These are phyloP conservation scores for Tuber magnatum DNA, from an alignment of 495 filamentous ascomycete species.

Conservation along the genomic window DNA sequence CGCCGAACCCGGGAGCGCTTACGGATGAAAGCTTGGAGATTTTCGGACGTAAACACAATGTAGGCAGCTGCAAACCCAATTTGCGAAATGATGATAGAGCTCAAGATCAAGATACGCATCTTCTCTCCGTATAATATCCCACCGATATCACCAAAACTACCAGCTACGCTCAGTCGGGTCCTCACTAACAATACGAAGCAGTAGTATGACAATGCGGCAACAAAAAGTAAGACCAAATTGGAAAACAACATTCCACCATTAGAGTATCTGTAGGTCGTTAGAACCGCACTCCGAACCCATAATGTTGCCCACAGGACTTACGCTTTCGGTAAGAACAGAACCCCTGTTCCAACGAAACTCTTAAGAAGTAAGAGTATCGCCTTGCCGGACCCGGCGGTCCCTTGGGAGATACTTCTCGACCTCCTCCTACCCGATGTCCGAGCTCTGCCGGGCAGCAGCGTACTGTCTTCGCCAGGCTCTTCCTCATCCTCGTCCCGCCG, in stretches of 20 bases:
- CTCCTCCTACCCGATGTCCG: constrained; percentile 61
- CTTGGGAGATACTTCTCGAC: constrained; percentile 46
- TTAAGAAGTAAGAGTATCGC: constrained; percentile 82
- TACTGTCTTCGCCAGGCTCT: constrained; percentile 72
- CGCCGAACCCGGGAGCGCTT: constrained; percentile 38
- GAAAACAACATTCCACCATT: constrained; percentile 98
- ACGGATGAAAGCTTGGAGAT: constrained; percentile 84
- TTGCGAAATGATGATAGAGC: constrained; percentile 87
- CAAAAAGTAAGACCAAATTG: constrained; percentile 74
- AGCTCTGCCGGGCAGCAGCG: constrained; percentile 52
- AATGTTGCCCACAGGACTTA: constrained; percentile 24
- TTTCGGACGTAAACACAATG: constrained; percentile 94
- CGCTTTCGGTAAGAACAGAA: constrained; percentile 89
- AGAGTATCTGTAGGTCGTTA: constrained; percentile 49
- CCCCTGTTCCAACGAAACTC: constrained; percentile 94
- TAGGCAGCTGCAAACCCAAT: constrained; percentile 96
- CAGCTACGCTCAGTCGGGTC: constrained; percentile 72
- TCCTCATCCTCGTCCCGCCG: constrained; percentile 56
- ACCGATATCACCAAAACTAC: constrained; percentile 94
- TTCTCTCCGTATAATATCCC: constrained; percentile 81
- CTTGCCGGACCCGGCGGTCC: constrained; percentile 39
- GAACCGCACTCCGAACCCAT: background rate
- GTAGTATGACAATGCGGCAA: constrained; percentile 83
- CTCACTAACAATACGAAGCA: constrained; percentile 90
- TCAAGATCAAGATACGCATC: constrained; percentile 79